These are phyloP conservation scores for Tylopilus balloui DNA, from an alignment of 768 basidiomycete species.

Conservation along the genomic window DNA sequence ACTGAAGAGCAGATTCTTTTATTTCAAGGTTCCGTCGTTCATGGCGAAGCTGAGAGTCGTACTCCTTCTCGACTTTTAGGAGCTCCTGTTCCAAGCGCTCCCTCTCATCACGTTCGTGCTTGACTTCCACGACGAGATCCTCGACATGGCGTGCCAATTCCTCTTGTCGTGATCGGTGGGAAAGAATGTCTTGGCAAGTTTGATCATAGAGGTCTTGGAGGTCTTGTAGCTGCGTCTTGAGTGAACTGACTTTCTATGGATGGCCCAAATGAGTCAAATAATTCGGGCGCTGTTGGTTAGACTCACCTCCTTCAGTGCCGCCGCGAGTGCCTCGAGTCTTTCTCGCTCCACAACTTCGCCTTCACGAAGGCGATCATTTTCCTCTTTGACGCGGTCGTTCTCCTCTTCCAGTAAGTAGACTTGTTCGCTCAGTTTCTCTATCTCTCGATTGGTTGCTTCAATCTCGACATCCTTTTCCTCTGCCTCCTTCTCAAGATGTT, in stretches of 20 bases:
- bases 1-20: slow-evolving; percentile 65
- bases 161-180: slow-evolving; percentile 68
- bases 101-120: slow-evolving; percentile 53
- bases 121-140: slow-evolving; percentile 59
- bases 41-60: slow-evolving; percentile 55
- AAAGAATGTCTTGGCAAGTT: slow-evolving; percentile 57
- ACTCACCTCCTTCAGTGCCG: slow-evolving; percentile 76
- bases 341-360: slow-evolving; percentile 73
- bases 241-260: slow-evolving; percentile 59
- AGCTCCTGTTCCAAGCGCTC: slow-evolving; percentile 53
- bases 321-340: slow-evolving; percentile 58
- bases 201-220: slow-evolving; percentile 62
- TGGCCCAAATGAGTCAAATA: background rate
- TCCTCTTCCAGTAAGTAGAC: slow-evolving; percentile 87
- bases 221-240: slow-evolving; percentile 66
- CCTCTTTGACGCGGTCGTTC: slow-evolving; percentile 70
- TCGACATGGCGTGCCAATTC: slow-evolving; percentile 73
- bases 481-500: slow-evolving; percentile 72
- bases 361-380: slow-evolving; percentile 60
- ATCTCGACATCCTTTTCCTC: slow-evolving; percentile 80
- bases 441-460: slow-evolving; percentile 64
- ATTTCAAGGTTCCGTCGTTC: slow-evolving; percentile 63
- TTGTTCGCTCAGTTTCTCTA: slow-evolving; percentile 75
- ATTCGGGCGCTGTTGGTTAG: background rate
- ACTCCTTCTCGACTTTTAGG: slow-evolving; percentile 53